phyloP scores from a whole-genome alignment of 768 basidiomycete species.

The Hortiboletus campestris region DNA sequence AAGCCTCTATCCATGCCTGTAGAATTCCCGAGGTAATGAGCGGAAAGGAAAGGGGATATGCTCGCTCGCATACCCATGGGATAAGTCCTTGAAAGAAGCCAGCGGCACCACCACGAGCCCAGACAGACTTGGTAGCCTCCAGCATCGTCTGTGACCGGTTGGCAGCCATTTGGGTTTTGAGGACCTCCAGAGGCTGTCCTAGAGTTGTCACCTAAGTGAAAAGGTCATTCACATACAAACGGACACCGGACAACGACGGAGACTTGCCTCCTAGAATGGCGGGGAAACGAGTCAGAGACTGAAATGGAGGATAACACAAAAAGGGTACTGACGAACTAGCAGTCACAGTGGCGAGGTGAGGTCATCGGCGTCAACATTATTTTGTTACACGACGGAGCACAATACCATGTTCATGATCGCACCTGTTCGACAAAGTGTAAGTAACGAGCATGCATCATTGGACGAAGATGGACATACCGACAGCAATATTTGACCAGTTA shows the following conservation, averaged over 20 bases:
- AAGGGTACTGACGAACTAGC: constrained; percentile 45
- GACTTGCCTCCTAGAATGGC: constrained; percentile 66
- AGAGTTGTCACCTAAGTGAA: constrained; percentile 84
- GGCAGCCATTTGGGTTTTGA: constrained; percentile 99
- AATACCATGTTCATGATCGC: constrained; percentile 97
- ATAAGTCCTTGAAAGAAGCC: constrained; percentile 99
- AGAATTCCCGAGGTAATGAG: not conserved
- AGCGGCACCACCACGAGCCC: constrained; percentile 83
- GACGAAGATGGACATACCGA: constrained; percentile 56
- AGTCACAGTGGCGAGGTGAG: not conserved
- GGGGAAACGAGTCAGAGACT: constrained; percentile 13
- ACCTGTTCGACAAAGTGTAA: constrained; percentile 46
- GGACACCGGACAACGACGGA: not conserved
- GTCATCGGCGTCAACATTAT: constrained; percentile 6
- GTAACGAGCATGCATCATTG: constrained; percentile 18
- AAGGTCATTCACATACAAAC: not conserved
- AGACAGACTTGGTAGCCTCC: constrained; percentile 81
- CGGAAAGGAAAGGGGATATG: not conserved
- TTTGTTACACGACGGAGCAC: constrained; percentile 34
- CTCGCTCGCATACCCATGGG: constrained; percentile 75
- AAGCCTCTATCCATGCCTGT: constrained; percentile 99
- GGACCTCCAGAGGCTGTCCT: constrained; percentile 95
- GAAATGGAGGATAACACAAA: not conserved
- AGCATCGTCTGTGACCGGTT: constrained; percentile 90
- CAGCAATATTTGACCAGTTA: constrained; percentile 93